A percentile compares a stretch with the other conserved stretches of the same genome.
These are phyloP conservation scores for Schwanniomyces yamadae DNA, from an alignment of 805 yeast species.

Conservation along the genomic window DNA sequence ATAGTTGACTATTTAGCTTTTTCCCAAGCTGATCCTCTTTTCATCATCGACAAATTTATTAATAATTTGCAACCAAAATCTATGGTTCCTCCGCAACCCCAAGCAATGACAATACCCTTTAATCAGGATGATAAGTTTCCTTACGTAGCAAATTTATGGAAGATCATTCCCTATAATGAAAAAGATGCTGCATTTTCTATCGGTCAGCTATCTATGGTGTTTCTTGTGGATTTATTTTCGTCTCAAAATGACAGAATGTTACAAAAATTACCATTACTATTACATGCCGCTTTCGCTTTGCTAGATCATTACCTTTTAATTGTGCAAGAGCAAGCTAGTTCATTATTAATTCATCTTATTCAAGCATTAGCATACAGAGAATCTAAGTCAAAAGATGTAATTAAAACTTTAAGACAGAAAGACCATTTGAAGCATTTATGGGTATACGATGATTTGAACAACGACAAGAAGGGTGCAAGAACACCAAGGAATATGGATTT, in stretches of 20 bases:
- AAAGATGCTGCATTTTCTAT: conserved; percentile 78
- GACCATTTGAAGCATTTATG: conserved; percentile 54
- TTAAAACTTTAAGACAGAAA: conserved; percentile 54
- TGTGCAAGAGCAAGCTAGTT: conserved; percentile 82
- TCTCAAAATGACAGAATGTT: conserved; percentile 62
- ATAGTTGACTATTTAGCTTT: conserved; percentile 74
- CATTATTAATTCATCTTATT: conserved; percentile 68
- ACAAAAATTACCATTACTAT: conserved; percentile 62
- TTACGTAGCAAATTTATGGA: conserved; percentile 71
- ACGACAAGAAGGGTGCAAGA: conserved; percentile 71
- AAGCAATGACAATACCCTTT: conserved; percentile 14
- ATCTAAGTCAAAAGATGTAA: conserved; percentile 55
- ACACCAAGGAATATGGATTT: conserved; percentile 86
- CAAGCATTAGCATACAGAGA: conserved; percentile 59
- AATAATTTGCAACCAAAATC: conserved; percentile 75
- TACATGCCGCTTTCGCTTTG: conserved; percentile 78
- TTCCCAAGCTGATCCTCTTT: conserved; percentile 46
- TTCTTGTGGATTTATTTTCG: conserved; percentile 76
- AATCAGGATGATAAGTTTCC: conserved; percentile 44
- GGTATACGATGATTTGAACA: conserved; percentile 83
- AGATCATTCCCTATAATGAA: conserved; percentile 50
- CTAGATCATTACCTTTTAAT: conserved; percentile 83
- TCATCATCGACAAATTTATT: conserved; percentile 60
- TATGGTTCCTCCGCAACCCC: conserved; percentile 74
- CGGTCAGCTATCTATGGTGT: conserved; percentile 83